Evolutionary conservation across 176 grass and related monocot species (phyloP), one percentile per base, ranked within the genome.

Genomic region (Avena sativa): DNA sequence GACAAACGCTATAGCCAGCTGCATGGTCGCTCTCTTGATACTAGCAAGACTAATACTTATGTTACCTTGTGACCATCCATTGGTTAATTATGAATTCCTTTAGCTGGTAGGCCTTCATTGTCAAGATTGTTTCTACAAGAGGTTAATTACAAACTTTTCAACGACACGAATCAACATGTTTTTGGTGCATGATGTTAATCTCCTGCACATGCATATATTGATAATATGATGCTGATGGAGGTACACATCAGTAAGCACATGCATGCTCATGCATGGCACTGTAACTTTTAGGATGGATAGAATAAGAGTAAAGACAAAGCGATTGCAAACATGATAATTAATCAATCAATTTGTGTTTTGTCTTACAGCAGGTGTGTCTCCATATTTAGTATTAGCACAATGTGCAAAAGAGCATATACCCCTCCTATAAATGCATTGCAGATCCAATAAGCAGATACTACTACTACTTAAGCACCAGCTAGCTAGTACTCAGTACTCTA

Each of bases 241-340:
- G 50, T 53, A 6, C 73, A 53, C 48, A 76, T 53, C 9, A 53
- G 40, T 30, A 11, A 32, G 73, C 73, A 76, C 73, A 76, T 76
- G 73, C 71, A 51, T 28, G 71, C 46, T 74, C 71, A 8, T 69
- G 66, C 34, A 71, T 76, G 73, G 49, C 73, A 53, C 4, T 2
- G 73, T 76, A 76, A 76, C 73, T 76, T 71, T 76, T 19, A 32
- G 73, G 48, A 32, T 53, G 25, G 48, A 76, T 53, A 74, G 8
- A 68, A 47, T 84, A 89, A 89, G 81, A 89, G 75, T 28, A 57
- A 64, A 67, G 6, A 43, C 44, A 30, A 66, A 14, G 57, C 36
- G 4, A 44, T 32, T 53, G 73, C 25, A 48, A 21, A 44, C 20
- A 3, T 19, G 69, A 47, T n/a, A 13, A 47, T 72, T 72, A 20